Base-by-base conservation (phyloP, 2,329 filamentous ascomycete genomes). In the Pseudopithomyces maydicus region DNA sequence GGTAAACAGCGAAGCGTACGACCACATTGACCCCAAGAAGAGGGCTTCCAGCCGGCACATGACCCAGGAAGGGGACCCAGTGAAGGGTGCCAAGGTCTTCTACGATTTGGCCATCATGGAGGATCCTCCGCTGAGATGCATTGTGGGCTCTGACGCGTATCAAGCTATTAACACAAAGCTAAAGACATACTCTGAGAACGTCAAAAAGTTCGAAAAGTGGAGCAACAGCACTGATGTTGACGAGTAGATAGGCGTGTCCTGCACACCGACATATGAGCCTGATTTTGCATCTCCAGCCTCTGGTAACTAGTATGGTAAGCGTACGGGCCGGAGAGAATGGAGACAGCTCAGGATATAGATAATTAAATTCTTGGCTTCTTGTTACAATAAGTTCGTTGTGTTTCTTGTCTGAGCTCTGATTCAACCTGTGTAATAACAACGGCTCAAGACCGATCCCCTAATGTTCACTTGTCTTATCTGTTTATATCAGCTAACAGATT, bases 101-200 rank as follows among this genome's bases (percentile, higher is more conserved):
- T 84, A 85, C 61, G 81, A 86, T 51, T 65, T 87, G 15, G 83
- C 82, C 1, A 75, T 79, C 36, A 79, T 82, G 77, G 65, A 81
- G 12, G 78, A 84, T 14, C 82, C 81, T 3, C 84, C 84, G 3
- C 62, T 86, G 7, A 74, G 84, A 29, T 78, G 83, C 14, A 77
- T 83, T 0, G 74, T 87, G 11, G 84, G 84, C 0, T 82, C 76
- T 0, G 84, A 86, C 70, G 81, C 82, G 0, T 85, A 81, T 67
- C 64, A 66, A 1, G 73, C 61, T 4, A 79, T 87, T 20, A 81
- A 76, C 61, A 65, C 71, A 0, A 86, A 85, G 72, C 75, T 85
- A 20, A 79, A 85, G 42, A 70, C 72, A 12, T 83, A 82, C 47
- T 54, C 74, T 32, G 77, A 82, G 59, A 79, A 80, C 5, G 78